Base-by-base conservation (phyloP, 176 grass and related monocot genomes). In the Oryza punctata region DNA sequence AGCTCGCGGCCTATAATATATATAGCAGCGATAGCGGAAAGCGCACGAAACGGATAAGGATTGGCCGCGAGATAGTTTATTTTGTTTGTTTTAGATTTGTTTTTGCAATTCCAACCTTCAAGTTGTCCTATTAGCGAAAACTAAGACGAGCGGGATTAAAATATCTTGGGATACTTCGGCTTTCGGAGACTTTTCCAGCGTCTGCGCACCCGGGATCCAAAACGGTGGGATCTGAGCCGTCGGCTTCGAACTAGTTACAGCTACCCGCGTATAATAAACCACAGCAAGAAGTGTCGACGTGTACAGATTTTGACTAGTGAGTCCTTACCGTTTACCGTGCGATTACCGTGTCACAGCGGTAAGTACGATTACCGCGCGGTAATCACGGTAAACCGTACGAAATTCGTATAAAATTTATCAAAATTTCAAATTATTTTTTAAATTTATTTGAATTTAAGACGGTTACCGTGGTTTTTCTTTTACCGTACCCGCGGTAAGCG, bases 1-100 rank as follows among this genome's bases (percentile, higher is more conserved):
- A 25, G 33, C 21, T 76, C 81, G 38, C 33, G 60, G 81, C 3
- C 37, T 89, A 80, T 85, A 82, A 80, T 85, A 82, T 64, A 81
- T 19, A 4, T 32, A 32, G 30, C 30, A 57, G 29, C n/a, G 27
- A 21, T 26, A 18, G 32, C 1, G 33, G 26, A 3, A 60, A 77
- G 43, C 25, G 32, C 29, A 33, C 57, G 57, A 27, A 91, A 59
- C 41, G 92, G 92, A 94, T 94, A 94, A 91, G 92, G 89, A 89
- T 87, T 18, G 10, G 64, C 8, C 21, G 13, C 15, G 28, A 68
- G 75, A 61, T 82, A 90, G 8, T 50, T 52, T 80, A 12, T 57
- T 83, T 26, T 65, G 60, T 44, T 14, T 41, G 7, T 27, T 47
- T 59, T 27, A 52, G 19, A 21, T 7, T 2, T 10, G 0, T 9